Percentiles rank a stretch among this genome's conserved stretches.
phyloP scores from a whole-genome alignment of 345 rosid species.

The Salix suchowensis region DNA sequence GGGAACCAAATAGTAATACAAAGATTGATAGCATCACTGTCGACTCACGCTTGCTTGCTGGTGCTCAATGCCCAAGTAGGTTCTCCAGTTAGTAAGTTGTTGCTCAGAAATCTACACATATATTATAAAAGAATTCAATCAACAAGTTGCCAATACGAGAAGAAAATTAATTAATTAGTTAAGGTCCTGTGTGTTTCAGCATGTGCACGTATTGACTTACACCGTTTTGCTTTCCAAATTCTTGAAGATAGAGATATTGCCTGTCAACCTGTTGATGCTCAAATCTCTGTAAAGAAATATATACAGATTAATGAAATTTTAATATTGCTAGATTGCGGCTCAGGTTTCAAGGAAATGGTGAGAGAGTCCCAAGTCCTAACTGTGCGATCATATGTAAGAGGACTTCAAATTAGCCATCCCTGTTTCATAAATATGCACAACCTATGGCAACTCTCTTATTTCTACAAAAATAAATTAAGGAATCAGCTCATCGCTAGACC shows the following conservation, averaged over 20 bases:
- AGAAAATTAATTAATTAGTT: not conserved
- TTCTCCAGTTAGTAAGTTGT: constrained; percentile 66
- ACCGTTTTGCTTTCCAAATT: not conserved
- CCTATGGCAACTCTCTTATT: too few relatives aligned
- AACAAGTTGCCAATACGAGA: not conserved
- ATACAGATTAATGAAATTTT: not conserved
- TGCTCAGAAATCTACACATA: constrained; percentile 52
- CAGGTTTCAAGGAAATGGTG: not conserved
- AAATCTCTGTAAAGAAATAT: constrained; percentile 51
- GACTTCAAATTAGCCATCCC: constrained; percentile 2
- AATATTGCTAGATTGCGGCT: too few relatives aligned
- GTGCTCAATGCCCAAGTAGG: constrained; percentile 41
- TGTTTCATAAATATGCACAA: constrained; percentile 10
- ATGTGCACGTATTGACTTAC: constrained; percentile 35
- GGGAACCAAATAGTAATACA: not conserved
- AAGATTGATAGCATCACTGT: not conserved
- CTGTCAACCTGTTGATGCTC: constrained; percentile 66
- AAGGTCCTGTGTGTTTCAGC: not conserved
- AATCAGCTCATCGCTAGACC: too few relatives aligned
- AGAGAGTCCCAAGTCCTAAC: too few relatives aligned
- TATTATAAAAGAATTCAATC: not conserved
- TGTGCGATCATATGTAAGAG: not conserved
- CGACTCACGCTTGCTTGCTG: constrained; percentile 37
- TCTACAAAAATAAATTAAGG: too few relatives aligned
- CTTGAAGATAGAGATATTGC: constrained; percentile 41